These are phyloP conservation scores for Hygrocybe punicea DNA, from an alignment of 768 basidiomycete species.

Conservation along the genomic window DNA sequence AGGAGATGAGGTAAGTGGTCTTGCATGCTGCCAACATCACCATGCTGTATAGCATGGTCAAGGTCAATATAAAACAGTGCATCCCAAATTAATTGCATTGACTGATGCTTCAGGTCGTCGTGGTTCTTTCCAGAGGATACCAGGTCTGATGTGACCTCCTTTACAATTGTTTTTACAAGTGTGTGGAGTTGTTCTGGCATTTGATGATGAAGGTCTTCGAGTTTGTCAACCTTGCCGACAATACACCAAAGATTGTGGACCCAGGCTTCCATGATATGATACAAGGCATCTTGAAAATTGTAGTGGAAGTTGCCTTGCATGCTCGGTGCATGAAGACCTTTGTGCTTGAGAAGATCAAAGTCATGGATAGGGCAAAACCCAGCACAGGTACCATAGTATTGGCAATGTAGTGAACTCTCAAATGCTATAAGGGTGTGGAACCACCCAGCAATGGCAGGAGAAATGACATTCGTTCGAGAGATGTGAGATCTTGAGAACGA, in stretches of 20 bases:
- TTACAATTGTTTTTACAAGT: constrained; percentile 27
- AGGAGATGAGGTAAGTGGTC: constrained; percentile 29
- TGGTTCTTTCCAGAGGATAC: constrained; percentile 25
- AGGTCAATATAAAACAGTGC: constrained; percentile 38
- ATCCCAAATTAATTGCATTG: constrained; percentile 37
- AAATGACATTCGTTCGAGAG: constrained; percentile 39
- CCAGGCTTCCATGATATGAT: constrained; percentile 37
- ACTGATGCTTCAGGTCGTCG: constrained; percentile 28
- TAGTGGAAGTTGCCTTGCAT: constrained; percentile 36
- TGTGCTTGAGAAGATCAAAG: constrained; percentile 30
- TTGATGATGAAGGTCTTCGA: constrained; percentile 25
- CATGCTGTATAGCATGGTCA: constrained; percentile 31
- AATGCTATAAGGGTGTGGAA: constrained; percentile 42
- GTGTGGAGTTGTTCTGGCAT: constrained; percentile 25
- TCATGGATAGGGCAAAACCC: constrained; percentile 28
- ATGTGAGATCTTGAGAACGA: constrained; percentile 36
- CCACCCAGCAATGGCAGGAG: constrained; percentile 37
- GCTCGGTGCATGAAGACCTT: constrained; percentile 21
- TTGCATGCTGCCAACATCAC: constrained; percentile 40
- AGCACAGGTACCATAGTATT: constrained; percentile 35
- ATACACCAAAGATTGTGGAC: constrained; percentile 33
- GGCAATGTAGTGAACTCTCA: constrained; percentile 40
- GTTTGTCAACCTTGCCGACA: constrained; percentile 19
- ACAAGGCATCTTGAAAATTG: constrained; percentile 34
- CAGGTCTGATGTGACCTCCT: constrained; percentile 28